Conservation (phyloP, 2,329 filamentous ascomycete genomes). For the Talaromyces sp. region DNA sequence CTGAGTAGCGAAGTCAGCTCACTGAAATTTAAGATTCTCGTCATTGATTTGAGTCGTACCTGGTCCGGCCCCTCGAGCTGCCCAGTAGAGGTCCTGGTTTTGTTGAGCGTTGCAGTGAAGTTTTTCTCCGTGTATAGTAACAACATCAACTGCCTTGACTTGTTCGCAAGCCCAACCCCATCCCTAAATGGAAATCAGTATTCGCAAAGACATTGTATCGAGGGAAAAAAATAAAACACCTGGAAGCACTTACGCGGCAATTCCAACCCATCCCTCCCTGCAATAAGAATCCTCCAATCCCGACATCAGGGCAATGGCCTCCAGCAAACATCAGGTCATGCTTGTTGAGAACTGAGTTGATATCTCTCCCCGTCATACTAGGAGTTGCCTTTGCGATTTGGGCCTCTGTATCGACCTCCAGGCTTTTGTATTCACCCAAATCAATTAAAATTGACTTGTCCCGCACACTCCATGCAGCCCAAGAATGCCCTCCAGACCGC, state of each 20-base stretch:
- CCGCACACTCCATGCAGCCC: slow-evolving; percentile 29
- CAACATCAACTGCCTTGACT: slow-evolving; percentile 41
- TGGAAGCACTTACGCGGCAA: not conserved
- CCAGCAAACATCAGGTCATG: not conserved
- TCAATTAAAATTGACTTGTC: not conserved
- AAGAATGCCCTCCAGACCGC: slow-evolving; percentile 42
- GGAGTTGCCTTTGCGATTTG: not conserved
- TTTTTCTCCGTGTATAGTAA: slow-evolving; percentile 35
- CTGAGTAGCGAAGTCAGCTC: not conserved
- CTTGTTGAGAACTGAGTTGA: not conserved
- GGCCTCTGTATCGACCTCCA: not conserved
- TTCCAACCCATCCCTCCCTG: slow-evolving; percentile 4
- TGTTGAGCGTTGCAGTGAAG: slow-evolving; percentile 19
- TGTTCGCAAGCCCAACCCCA: slow-evolving; percentile 46
- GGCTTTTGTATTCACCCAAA: not conserved
- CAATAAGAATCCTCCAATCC: not conserved
- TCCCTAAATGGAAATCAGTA: slow-evolving; percentile 1
- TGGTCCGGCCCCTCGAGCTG: slow-evolving; percentile 42
- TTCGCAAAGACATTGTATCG: not conserved
- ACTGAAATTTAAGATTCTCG: not conserved
- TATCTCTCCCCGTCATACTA: not conserved
- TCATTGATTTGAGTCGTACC: slow-evolving; percentile 18
- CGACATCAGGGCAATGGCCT: not conserved
- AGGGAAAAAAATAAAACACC: too few species aligned
- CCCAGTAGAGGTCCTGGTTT: slow-evolving; percentile 44